Conservation (phyloP, 352 stramenopile species). For the Peronospora tabacina region DNA sequence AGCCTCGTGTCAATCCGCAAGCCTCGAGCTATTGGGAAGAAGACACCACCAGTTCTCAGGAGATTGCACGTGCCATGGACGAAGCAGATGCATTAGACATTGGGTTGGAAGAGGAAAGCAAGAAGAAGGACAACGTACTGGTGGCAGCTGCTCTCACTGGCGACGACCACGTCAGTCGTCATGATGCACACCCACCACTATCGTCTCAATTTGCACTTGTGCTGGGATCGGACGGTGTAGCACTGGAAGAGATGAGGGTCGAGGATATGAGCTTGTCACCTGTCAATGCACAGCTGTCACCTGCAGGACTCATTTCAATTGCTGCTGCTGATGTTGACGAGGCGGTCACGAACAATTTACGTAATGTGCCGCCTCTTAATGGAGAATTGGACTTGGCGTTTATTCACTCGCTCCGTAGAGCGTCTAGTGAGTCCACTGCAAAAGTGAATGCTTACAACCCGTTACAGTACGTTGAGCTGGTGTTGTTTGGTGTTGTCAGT, state of each 20-base stretch:
- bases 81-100: conserved; percentile 41
- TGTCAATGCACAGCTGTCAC: conserved; percentile 53
- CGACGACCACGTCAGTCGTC: conserved; percentile 18
- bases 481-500: neutral
- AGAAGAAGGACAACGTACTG: conserved; percentile 40
- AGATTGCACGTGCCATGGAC: conserved; percentile 56
- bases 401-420: conserved; percentile 46
- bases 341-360: conserved; percentile 29
- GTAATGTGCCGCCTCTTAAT: conserved; percentile 28
- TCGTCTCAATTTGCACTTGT: conserved; percentile 30
- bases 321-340: conserved; percentile 78
- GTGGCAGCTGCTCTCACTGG: conserved; percentile 20
- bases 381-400: conserved; percentile 58
- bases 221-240: conserved; percentile 33
- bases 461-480: conserved; percentile 8
- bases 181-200: conserved; percentile 10
- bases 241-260: conserved; percentile 35
- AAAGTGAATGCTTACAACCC: conserved; percentile 1
- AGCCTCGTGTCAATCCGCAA: conserved; percentile 63
- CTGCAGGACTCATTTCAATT: conserved; percentile 73
- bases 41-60: conserved; percentile 57
- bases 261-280: conserved; percentile 43
- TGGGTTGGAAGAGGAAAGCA: conserved; percentile 25
- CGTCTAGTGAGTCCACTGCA: conserved; percentile 6
- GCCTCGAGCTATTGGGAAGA: conserved; percentile 72